phyloP scores from a whole-genome alignment of 2,329 filamentous ascomycete genomes.

The Cylindrodendrum hubeiense region DNA sequence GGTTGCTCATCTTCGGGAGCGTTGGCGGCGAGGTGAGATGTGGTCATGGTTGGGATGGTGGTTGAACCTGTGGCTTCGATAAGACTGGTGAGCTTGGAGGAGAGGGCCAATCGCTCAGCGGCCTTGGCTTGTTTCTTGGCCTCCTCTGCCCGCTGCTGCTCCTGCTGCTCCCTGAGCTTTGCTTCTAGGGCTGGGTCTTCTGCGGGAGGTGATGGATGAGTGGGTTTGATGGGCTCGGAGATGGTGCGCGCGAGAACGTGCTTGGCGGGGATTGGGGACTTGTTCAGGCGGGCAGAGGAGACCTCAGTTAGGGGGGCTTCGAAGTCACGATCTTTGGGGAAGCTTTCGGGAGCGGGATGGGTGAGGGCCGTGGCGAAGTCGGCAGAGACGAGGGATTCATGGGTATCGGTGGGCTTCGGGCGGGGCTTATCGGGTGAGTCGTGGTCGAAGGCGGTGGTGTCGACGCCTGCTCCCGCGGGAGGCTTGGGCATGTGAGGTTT shows the following conservation, averaged over 20 bases:
- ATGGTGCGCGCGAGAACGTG: constrained; percentile 45
- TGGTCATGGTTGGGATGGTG: background rate
- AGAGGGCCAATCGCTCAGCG: constrained; percentile 56
- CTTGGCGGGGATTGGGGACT: constrained; percentile 52
- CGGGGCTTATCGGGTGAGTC: constrained; percentile 41
- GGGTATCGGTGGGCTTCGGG: constrained; percentile 22
- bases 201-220: background rate
- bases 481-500: constrained; percentile 34
- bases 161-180: constrained; percentile 24
- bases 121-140: constrained; percentile 46
- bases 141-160: constrained; percentile 36
- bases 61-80: constrained; percentile 48
- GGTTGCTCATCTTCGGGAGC: constrained; percentile 29
- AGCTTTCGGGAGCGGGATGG: constrained; percentile 38
- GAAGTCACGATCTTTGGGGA: constrained; percentile 39
- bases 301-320: constrained; percentile 56
- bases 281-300: constrained; percentile 57
- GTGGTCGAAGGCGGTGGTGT: constrained; percentile 54
- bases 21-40: constrained; percentile 21
- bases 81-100: constrained; percentile 58
- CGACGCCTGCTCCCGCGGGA: constrained; percentile 47
- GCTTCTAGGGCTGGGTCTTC: constrained; percentile 3
- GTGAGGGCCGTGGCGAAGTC: constrained; percentile 55
- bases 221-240: constrained; percentile 52
- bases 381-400: constrained; percentile 47